phyloP scores from a whole-genome alignment of 1,139 yeast species.

The Nakaseomyces bracarensis region DNA sequence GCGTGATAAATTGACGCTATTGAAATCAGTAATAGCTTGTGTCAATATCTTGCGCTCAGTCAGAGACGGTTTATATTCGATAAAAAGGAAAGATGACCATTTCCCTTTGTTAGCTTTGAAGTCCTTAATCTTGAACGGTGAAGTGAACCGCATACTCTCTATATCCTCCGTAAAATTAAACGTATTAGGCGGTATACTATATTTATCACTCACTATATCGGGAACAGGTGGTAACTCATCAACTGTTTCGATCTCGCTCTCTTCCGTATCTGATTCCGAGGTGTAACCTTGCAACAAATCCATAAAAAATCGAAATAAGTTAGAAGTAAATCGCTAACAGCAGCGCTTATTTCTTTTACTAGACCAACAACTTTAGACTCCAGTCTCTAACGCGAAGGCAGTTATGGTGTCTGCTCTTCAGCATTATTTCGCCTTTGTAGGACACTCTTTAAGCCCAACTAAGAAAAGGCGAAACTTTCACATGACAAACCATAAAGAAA shows the following conservation, averaged over 20 bases:
- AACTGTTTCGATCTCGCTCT: not conserved
- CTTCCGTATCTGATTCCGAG: not conserved
- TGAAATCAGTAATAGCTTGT: not conserved
- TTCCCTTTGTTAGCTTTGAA: not conserved
- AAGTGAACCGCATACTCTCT: conserved; percentile 1
- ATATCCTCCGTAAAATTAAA: not conserved
- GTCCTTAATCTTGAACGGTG: not conserved
- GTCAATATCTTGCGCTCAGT: not conserved
- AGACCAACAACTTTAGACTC: too few species aligned
- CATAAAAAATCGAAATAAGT: too few species aligned
- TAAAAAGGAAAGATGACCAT: conserved; percentile 3
- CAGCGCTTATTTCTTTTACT: too few species aligned
- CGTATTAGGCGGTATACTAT: conserved; percentile 2
- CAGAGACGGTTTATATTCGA: conserved; percentile 1
- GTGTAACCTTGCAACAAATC: not conserved
- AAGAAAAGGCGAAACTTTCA: too few species aligned
- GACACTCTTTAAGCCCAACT: too few species aligned
- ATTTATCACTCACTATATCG: not conserved
- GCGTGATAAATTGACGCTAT: not conserved
- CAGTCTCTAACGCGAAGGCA: too few species aligned
- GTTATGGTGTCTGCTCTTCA: too few species aligned
- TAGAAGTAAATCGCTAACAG: too few species aligned
- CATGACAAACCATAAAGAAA: too few species aligned
- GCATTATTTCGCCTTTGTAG: too few species aligned
- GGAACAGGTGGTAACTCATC: conserved; percentile 1